Percentiles rank a stretch among this genome's conserved stretches.
phyloP scores from a whole-genome alignment of 768 basidiomycete species.

The Peribolospora baueri region DNA sequence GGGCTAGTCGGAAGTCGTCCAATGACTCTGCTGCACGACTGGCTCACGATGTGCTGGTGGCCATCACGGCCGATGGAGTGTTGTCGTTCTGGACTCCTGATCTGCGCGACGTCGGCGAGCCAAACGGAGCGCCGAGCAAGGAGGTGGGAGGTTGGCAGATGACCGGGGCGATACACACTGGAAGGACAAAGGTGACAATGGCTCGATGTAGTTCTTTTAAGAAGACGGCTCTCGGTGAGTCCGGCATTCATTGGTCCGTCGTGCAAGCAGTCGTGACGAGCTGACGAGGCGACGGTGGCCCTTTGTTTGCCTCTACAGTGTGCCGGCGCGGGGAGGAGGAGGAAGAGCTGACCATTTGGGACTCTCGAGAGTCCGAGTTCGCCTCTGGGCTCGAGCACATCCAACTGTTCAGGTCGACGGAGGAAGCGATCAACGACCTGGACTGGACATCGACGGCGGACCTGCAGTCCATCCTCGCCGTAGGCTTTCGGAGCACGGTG shows the following conservation, averaged over 20 bases:
- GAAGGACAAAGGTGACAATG: conserved; percentile 35
- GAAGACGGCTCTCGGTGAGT: conserved; percentile 64
- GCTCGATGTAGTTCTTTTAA: conserved; percentile 74
- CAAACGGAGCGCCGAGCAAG: not conserved
- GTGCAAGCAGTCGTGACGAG: no score
- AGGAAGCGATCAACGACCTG: conserved; percentile 36
- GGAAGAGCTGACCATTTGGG: conserved; percentile 80
- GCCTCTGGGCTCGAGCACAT: conserved; percentile 65
- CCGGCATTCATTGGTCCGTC: not conserved
- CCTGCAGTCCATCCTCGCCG: conserved; percentile 67
- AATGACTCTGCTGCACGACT: conserved; percentile 1
- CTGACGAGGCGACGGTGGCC: no score
- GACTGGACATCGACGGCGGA: conserved; percentile 77
- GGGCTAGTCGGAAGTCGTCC: conserved; percentile 13
- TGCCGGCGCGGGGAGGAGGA: conserved; percentile 32
- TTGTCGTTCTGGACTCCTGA: conserved; percentile 61
- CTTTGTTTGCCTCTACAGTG: not conserved
- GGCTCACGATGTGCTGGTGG: conserved; percentile 42
- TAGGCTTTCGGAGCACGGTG: conserved; percentile 55
- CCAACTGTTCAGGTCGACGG: conserved; percentile 32
- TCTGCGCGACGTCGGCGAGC: not conserved
- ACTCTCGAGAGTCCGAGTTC: conserved; percentile 82
- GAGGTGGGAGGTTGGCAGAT: conserved; percentile 45
- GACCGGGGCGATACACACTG: conserved; percentile 32
- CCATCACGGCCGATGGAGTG: conserved; percentile 48